Evolutionary conservation across 352 stramenopile genomes (phyloP).

Genomic region (Globisporangium acanthophoron): DNA sequence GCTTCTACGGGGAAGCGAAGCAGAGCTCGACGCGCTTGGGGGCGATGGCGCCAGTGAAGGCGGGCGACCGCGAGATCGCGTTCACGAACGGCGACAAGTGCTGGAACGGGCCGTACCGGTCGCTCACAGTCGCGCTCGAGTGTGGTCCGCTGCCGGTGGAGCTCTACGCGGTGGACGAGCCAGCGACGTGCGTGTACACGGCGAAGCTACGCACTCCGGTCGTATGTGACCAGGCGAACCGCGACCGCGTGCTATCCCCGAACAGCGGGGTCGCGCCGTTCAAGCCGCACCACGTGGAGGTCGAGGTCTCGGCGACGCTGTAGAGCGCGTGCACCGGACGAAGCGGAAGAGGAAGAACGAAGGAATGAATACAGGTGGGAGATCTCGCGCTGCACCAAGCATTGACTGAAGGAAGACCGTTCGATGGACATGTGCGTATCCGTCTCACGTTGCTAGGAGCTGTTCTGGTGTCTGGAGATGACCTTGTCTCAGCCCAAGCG

Average conservation of each 20-base stretch:
- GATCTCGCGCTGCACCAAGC: too few species aligned
- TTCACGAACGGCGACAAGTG: conserved; percentile 75
- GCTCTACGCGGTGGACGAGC: conserved; percentile 76
- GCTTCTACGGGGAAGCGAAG: conserved; percentile 77
- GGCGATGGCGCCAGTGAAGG: conserved; percentile 39
- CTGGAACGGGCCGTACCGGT: conserved; percentile 86
- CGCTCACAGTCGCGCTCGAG: conserved; percentile 65
- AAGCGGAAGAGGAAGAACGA: neutral
- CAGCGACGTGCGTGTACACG: conserved; percentile 81
- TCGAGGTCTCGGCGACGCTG: conserved; percentile 49
- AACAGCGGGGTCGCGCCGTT: conserved; percentile 15
- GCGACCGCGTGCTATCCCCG: conserved; percentile 29
- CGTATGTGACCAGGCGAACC: conserved; percentile 45
- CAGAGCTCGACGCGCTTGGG: conserved; percentile 80
- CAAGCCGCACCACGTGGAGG: conserved; percentile 54
- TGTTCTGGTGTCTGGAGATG: too few species aligned
- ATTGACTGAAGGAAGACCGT: neutral
- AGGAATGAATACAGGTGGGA: too few species aligned
- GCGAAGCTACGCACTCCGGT: conserved; percentile 75
- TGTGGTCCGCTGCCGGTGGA: conserved; percentile 60
- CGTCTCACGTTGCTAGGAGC: neutral
- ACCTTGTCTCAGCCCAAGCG: too few species aligned
- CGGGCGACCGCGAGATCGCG: conserved; percentile 18
- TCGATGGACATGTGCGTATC: neutral
- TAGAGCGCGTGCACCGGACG: conserved; percentile 4